phyloP scores from a whole-genome alignment of 1,284 basidiomycete species.

The Ceratobasidium sp. region DNA sequence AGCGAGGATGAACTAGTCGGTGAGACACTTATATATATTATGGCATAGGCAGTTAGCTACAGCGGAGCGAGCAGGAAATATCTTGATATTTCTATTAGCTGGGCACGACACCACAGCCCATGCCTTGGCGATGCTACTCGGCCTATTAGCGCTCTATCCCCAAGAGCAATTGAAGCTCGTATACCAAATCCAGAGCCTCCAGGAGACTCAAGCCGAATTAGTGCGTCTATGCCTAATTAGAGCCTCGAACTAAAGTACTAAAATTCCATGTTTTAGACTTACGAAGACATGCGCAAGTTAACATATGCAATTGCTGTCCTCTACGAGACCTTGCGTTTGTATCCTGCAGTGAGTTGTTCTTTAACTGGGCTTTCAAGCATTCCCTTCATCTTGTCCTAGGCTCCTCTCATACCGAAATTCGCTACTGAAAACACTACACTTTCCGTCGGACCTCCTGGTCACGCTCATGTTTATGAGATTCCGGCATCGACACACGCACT shows the following conservation, averaged over 20 bases:
- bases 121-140: slow-evolving; percentile 68
- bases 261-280: slow-evolving; percentile 57
- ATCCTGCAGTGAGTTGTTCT: slow-evolving; percentile 62
- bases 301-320: slow-evolving; percentile 62
- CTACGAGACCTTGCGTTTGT: slow-evolving; percentile 69
- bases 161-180: slow-evolving; percentile 70
- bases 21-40: slow-evolving; percentile 49
- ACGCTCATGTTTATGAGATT: slow-evolving; percentile 56
- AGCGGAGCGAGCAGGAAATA: slow-evolving; percentile 68
- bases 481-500: slow-evolving; percentile 57
- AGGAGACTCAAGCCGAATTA: slow-evolving; percentile 53
- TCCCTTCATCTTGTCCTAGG: slow-evolving; percentile 51
- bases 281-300: slow-evolving; percentile 64
- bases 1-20: slow-evolving; percentile 64
- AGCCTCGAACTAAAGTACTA: too few species aligned
- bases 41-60: too few species aligned
- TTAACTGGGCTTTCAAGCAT: slow-evolving; percentile 14
- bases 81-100: slow-evolving; percentile 68
- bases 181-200: slow-evolving; percentile 61
- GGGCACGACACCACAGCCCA: slow-evolving; percentile 70
- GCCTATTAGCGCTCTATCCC: slow-evolving; percentile 63
- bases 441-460: slow-evolving; percentile 51
- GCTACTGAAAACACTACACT: slow-evolving; percentile 61
- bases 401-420: slow-evolving; percentile 61
- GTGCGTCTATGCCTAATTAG: slow-evolving; percentile 49